Evolutionary conservation across 192 early-diverging fungal species (phyloP).

Genomic region (Mortierella antarctica): DNA sequence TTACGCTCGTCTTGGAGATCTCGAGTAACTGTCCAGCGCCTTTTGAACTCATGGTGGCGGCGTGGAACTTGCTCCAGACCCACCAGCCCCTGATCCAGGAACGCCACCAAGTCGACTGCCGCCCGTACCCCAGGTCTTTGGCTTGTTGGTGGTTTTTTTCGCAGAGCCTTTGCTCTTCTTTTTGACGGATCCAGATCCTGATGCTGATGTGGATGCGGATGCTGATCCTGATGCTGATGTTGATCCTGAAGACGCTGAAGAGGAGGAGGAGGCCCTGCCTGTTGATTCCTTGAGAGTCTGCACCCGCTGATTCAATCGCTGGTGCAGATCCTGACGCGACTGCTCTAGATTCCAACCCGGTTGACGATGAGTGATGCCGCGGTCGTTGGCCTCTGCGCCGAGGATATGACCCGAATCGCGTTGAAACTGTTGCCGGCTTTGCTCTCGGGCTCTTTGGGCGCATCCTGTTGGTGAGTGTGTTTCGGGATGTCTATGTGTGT

Average conservation of each 20-base stretch:
- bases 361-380: slow-evolving; percentile 33
- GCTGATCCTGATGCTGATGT: not conserved
- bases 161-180: slow-evolving; percentile 19
- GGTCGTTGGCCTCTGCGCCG: slow-evolving; percentile 29
- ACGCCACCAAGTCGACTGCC: slow-evolving; percentile 35
- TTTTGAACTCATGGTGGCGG: not conserved
- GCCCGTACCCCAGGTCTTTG: slow-evolving; percentile 35
- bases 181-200: not conserved
- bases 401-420: slow-evolving; percentile 48
- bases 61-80: not conserved
- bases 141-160: slow-evolving; percentile 25
- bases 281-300: slow-evolving; percentile 24
- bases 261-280: slow-evolving; percentile 14
- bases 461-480: slow-evolving; percentile 43
- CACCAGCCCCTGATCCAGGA: slow-evolving; percentile 28
- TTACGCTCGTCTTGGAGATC: not conserved
- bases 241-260: not conserved
- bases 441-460: slow-evolving; percentile 29
- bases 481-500: slow-evolving; percentile 32
- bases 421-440: slow-evolving; percentile 44
- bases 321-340: slow-evolving; percentile 25
- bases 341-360: slow-evolving; percentile 36
- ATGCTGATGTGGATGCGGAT: slow-evolving; percentile 4
- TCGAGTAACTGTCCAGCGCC: not conserved
- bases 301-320: slow-evolving; percentile 37